Base-by-base conservation (phyloP, 192 early-diverging fungal species). In the Dissophora globulifera region DNA sequence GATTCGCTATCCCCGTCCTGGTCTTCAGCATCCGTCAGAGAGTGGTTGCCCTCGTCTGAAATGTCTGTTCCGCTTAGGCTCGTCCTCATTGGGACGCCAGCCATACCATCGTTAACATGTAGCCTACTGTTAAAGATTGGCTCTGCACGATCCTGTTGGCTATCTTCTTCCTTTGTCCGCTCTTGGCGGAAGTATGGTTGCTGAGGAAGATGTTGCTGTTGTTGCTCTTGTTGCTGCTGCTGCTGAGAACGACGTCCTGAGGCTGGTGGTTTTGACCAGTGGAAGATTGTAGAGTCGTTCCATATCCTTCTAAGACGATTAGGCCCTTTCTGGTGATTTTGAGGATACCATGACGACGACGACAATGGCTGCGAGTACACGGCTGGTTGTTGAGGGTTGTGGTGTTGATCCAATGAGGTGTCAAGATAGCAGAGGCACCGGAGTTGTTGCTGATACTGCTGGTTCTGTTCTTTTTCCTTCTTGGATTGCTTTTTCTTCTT, bases 341-440 rank as follows among this genome's bases (percentile, higher is more conserved):
- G 47, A 25, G 55, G 62, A 56, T 75, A 54, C 70, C 70, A 75
- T 17, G 63, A 62, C 2, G 58, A 49, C 3, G 56, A 35, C 12
- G 23, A 31, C 4, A 54, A 42, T 31, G 49, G 61, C 6, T 66
- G 40, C 15, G 61, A 59, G 11, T 45, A n/a, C 20, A 40, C 41
- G 26, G 40, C 1, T 30, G 53, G 45, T 13, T 62, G 46, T 40
- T 29, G 30, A 30, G 40, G 4, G 5, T 50, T 43, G 16, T 49
- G 31, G 13, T 27, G 31, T 26, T 67, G 32, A 33, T 62, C 51
- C 9, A 66, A 33, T 0, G 64, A 50, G 20, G 58, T 32, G 10
- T 76, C 62, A n/a, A 76, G 58, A 13, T 76, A 76, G 33, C 72
- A 76, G 15, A 76, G 43, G 22, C 72, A 76, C 10, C 72, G 50